Percentiles rank a stretch among this genome's conserved stretches.
phyloP scores from a whole-genome alignment of 768 basidiomycete genomes.

The Tylopilus rubrobrunneus region DNA sequence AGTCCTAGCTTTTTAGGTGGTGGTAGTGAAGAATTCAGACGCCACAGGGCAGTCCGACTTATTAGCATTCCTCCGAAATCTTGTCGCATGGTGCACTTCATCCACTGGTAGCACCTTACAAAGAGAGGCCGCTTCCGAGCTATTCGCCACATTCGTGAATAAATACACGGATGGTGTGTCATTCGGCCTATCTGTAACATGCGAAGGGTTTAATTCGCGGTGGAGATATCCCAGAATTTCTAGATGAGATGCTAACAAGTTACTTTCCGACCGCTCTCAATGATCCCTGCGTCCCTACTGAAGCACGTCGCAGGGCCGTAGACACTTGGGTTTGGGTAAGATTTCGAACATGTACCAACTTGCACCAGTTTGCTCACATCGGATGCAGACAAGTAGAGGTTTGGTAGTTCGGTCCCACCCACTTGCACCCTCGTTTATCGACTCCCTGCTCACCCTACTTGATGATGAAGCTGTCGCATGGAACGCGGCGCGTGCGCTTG shows the following conservation, averaged over 20 bases:
- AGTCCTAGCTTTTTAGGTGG: slow-evolving; percentile 40
- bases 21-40: slow-evolving; percentile 7
- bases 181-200: neutral
- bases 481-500: slow-evolving; percentile 75
- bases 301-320: slow-evolving; percentile 51
- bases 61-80: slow-evolving; percentile 45
- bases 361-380: neutral
- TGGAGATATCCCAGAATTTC: slow-evolving; percentile 47
- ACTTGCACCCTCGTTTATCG: slow-evolving; percentile 50
- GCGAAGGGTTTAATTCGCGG: neutral
- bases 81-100: slow-evolving; percentile 60
- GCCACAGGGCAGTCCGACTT: slow-evolving; percentile 46
- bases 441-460: slow-evolving; percentile 68
- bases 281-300: slow-evolving; percentile 25
- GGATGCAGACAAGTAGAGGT: slow-evolving; percentile 66
- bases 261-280: slow-evolving; percentile 52
- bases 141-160: slow-evolving; percentile 71
- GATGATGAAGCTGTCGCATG: slow-evolving; percentile 59
- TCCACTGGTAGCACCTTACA: slow-evolving; percentile 47
- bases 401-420: slow-evolving; percentile 74
- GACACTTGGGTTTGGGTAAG: slow-evolving; percentile 68
- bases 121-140: slow-evolving; percentile 49
- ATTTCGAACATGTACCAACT: neutral
- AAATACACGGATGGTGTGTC: slow-evolving; percentile 63
- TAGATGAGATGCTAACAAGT: slow-evolving; percentile 36